Conservation (phyloP, 1,284 basidiomycete genomes). For the Abortiporus biennis region DNA sequence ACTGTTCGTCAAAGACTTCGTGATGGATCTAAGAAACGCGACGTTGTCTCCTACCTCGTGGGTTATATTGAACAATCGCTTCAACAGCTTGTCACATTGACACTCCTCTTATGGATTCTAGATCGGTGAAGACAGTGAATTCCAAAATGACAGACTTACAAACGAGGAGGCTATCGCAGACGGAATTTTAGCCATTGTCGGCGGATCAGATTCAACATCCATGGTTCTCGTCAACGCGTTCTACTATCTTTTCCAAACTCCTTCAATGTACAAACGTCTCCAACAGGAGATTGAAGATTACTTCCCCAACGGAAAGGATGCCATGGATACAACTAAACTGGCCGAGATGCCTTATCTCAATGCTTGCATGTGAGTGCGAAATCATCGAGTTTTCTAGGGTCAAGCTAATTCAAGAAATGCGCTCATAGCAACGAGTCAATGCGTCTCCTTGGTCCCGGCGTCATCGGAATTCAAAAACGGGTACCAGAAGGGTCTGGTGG, state of each 20-base stretch:
- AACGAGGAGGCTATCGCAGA: constrained; percentile 8
- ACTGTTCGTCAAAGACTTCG: constrained; percentile 1
- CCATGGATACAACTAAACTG: constrained; percentile 9
- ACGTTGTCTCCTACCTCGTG: constrained; percentile 26
- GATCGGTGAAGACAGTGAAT: constrained; percentile 12
- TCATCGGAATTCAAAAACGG: constrained; percentile 6
- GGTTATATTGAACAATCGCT: too few relatives aligned
- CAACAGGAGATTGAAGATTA: constrained; percentile 11
- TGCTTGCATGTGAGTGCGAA: constrained; percentile 13
- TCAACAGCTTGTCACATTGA: too few relatives aligned
- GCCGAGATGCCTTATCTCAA: constrained; percentile 13
- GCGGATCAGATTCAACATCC: constrained; percentile 14
- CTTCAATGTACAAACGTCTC: constrained; percentile 9
- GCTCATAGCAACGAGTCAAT: not conserved
- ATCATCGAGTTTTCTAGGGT: not conserved
- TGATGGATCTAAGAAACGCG: constrained; percentile 7
- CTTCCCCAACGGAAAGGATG: constrained; percentile 10
- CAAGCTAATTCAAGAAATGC: not conserved
- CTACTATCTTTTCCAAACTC: constrained; percentile 13
- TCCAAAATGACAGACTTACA: constrained; percentile 6
- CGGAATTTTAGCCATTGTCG: constrained; percentile 11
- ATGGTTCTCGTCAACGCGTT: constrained; percentile 11
- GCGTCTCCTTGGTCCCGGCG: not conserved
- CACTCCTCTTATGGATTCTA: not conserved
- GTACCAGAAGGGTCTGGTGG: constrained; percentile 9